Percentiles rank a stretch among this genome's conserved stretches.
These are phyloP conservation scores for Linnemannia hyalina DNA, from an alignment of 192 early-diverging fungal species.

Conservation along the genomic window DNA sequence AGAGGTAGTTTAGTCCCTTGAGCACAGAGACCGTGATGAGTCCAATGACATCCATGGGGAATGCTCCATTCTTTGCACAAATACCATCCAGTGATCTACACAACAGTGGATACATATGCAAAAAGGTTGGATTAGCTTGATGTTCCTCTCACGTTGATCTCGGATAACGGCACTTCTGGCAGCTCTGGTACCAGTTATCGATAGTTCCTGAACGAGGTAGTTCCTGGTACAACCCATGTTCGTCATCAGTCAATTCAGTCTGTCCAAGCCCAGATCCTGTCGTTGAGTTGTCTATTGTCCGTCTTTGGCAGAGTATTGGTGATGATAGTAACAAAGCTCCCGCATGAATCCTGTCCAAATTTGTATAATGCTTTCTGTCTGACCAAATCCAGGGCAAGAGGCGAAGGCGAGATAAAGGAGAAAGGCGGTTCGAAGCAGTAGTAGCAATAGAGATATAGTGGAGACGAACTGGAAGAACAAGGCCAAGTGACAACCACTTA, in stretches of 20 bases:
- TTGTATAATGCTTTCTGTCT: too few species aligned
- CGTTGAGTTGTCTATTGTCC: not conserved
- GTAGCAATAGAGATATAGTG: not conserved
- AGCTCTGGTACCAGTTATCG: not conserved
- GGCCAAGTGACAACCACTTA: constrained; percentile 28
- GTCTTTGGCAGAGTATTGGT: not conserved
- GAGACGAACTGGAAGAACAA: not conserved
- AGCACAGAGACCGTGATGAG: constrained; percentile 87
- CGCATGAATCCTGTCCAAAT: not conserved
- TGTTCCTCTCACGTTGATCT: not conserved
- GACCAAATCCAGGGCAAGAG: not conserved
- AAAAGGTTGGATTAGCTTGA: not conserved
- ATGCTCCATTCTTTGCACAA: constrained; percentile 91
- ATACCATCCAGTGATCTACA: constrained; percentile 88
- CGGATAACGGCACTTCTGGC: not conserved
- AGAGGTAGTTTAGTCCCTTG: constrained; percentile 86
- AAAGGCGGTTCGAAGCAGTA: not conserved
- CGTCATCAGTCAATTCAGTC: not conserved
- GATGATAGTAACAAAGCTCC: not conserved
- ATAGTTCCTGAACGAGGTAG: not conserved
- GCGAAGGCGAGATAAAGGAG: not conserved
- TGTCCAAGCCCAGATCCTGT: not conserved
- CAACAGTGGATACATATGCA: not conserved
- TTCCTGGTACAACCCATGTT: not conserved
- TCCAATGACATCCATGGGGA: constrained; percentile 89